A percentile compares a stretch with the other conserved stretches of the same genome.
phyloP scores from a whole-genome alignment of 2,329 filamentous ascomycete genomes.

The Bipolaris cookei region DNA sequence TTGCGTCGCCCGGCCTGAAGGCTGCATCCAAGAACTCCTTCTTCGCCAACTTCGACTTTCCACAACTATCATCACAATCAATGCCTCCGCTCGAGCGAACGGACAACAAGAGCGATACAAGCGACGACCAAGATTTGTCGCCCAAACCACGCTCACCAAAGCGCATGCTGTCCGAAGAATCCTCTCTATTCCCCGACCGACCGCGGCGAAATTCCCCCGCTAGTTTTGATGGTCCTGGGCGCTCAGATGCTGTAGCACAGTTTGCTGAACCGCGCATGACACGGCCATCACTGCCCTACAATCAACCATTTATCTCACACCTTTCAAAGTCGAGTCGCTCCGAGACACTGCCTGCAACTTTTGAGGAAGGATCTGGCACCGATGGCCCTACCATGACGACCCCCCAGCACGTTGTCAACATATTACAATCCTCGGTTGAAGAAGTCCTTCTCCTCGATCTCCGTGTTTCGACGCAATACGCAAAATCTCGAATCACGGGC shows the following conservation, averaged over 20 bases:
- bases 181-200: constrained; percentile 50
- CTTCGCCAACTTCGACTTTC: constrained; percentile 31
- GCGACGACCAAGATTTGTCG: constrained; percentile 27
- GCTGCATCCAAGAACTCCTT: constrained; percentile 35
- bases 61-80: constrained; percentile 40
- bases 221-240: constrained; percentile 48
- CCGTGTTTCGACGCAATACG: constrained; percentile 83
- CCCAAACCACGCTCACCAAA: constrained; percentile 55
- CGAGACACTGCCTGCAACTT: constrained; percentile 53
- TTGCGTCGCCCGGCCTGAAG: constrained; percentile 44
- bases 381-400: constrained; percentile 53
- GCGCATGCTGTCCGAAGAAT: constrained; percentile 55
- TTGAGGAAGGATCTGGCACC: constrained; percentile 33
- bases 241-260: constrained; percentile 44
- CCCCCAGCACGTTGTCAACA: constrained; percentile 57
- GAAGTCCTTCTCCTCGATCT: constrained; percentile 79
- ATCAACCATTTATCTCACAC: constrained; percentile 22
- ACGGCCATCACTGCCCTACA: constrained; percentile 43
- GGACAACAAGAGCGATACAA: constrained; percentile 21
- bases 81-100: constrained; percentile 28
- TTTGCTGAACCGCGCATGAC: constrained; percentile 42
- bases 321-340: constrained; percentile 44
- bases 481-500: constrained; percentile 74
- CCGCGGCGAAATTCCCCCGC: constrained; percentile 57
- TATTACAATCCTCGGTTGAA: constrained; percentile 56